phyloP scores from a whole-genome alignment of 1,139 yeast species.

The Suhomyces bolitotheri region DNA sequence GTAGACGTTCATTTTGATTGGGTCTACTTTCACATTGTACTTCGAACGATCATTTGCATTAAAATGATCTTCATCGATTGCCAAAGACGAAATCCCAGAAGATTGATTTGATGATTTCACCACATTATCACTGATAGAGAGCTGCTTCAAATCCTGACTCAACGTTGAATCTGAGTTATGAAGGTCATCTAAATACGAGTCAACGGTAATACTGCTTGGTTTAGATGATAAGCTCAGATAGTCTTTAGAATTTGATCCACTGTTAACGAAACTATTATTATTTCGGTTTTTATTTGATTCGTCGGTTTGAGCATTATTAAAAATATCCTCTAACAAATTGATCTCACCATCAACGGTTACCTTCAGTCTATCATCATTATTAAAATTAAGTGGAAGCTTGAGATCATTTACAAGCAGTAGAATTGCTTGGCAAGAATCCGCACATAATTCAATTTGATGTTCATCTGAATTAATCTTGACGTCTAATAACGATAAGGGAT shows the following conservation, averaged over 20 bases:
- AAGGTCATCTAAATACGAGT: slow-evolving; percentile 22
- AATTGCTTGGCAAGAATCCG: slow-evolving; percentile 79
- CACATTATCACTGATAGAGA: slow-evolving; percentile 3
- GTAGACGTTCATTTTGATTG: slow-evolving; percentile 34
- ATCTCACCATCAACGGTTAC: slow-evolving; percentile 36
- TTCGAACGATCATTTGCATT: slow-evolving; percentile 15
- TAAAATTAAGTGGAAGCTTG: slow-evolving; percentile 62
- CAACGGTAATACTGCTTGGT: slow-evolving; percentile 21
- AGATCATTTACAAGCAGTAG: slow-evolving; percentile 68
- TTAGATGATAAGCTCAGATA: too few relatives aligned
- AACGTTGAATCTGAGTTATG: slow-evolving; percentile 5
- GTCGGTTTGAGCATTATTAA: slow-evolving; percentile 12
- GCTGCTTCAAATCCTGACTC: slow-evolving; percentile 6
- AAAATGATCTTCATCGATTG: slow-evolving; percentile 51
- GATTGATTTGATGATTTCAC: slow-evolving; percentile 1
- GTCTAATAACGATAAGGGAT: slow-evolving; percentile 34
- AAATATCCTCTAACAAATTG: slow-evolving; percentile 50
- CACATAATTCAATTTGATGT: slow-evolving; percentile 63
- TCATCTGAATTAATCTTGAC: slow-evolving; percentile 52
- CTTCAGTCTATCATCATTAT: slow-evolving; percentile 57
- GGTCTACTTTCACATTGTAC: slow-evolving; percentile 20
- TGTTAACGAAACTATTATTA: not conserved
- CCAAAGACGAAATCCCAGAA: slow-evolving; percentile 5
- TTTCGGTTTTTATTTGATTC: not conserved
- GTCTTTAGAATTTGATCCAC: not conserved